Conservation (phyloP, 192 early-diverging fungal genomes). For the Radiomyces spectabilis region DNA sequence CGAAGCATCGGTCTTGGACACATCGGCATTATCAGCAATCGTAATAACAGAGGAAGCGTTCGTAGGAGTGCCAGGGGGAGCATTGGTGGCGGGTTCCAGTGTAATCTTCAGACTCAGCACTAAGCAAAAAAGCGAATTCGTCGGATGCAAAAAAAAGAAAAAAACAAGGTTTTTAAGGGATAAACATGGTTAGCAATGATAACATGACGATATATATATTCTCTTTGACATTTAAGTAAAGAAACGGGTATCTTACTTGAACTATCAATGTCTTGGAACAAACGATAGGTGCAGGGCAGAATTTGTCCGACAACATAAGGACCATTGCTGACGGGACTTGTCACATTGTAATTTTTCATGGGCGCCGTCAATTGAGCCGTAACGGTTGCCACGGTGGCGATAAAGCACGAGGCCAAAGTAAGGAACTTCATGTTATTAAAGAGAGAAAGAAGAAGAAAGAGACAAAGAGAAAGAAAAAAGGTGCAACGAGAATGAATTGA, state of each 20-base stretch:
- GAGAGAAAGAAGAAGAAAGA: constrained; percentile 1
- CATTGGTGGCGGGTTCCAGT: not conserved
- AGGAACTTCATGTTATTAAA: constrained; percentile 8
- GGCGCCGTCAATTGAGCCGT: constrained; percentile 19
- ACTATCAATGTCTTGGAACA: constrained; percentile 9
- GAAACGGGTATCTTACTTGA: constrained; percentile 14
- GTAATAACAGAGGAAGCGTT: constrained; percentile 1
- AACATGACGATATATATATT: too few relatives aligned
- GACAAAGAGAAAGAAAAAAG: constrained; percentile 1
- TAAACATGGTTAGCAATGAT: too few relatives aligned
- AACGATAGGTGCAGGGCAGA: constrained; percentile 19
- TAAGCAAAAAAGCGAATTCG: constrained; percentile 1
- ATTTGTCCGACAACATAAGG: constrained; percentile 23
- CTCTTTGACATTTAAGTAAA: not conserved
- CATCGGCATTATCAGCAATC: constrained; percentile 18
- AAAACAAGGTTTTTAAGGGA: not conserved
- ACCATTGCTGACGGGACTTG: constrained; percentile 15
- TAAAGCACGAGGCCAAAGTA: too few relatives aligned
- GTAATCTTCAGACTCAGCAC: constrained; percentile 15
- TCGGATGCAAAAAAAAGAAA: not conserved
- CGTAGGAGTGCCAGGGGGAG: too few relatives aligned
- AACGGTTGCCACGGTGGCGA: not conserved
- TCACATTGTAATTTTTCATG: constrained; percentile 21
- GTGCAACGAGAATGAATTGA: too few relatives aligned
- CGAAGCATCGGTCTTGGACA: constrained; percentile 5